Evolutionary conservation across 352 stramenopile species (phyloP).

Genomic region (Blastocystis sp.): DNA sequence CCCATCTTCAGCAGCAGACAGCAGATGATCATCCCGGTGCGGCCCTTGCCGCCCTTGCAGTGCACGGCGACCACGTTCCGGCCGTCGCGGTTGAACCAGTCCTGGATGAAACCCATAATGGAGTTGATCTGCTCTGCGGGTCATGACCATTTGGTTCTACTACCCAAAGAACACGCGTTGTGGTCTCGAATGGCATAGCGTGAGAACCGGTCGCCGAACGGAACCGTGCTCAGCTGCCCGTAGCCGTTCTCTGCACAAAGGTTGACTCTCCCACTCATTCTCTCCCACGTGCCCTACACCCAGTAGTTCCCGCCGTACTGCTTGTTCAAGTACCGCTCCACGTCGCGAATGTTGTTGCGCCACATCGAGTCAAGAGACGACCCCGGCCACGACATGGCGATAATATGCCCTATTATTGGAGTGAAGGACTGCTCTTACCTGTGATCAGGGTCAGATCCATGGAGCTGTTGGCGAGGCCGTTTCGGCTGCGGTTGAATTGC

Average conservation of each 20-base stretch:
- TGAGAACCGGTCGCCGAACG: neutral
- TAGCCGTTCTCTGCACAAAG: conserved; percentile 40
- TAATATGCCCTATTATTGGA: neutral
- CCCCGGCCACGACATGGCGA: conserved; percentile 43
- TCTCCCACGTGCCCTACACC: neutral
- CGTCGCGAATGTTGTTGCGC: conserved; percentile 20
- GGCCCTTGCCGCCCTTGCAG: conserved; percentile 74
- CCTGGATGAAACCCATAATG: neutral
- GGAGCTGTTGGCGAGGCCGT: neutral
- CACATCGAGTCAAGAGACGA: neutral
- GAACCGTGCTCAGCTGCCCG: neutral
- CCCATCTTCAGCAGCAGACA: conserved; percentile 41
- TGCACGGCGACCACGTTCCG: conserved; percentile 73
- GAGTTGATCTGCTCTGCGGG: neutral
- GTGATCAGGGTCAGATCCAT: conserved; percentile 51
- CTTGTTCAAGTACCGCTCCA: conserved; percentile 25
- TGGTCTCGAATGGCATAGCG: neutral
- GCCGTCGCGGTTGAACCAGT: neutral
- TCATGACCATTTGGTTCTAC: neutral
- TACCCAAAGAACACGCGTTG: neutral
- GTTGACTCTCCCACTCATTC: conserved; percentile 10
- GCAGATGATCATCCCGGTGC: conserved; percentile 72
- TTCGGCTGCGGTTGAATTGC: conserved; percentile 55
- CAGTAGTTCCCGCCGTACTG: neutral
- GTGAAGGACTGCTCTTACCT: neutral